A percentile compares a stretch with the other conserved stretches of the same genome.
These are phyloP conservation scores for Paracoccidioides brasiliensis DNA, from an alignment of 2,329 filamentous ascomycete species.

Conservation along the genomic window DNA sequence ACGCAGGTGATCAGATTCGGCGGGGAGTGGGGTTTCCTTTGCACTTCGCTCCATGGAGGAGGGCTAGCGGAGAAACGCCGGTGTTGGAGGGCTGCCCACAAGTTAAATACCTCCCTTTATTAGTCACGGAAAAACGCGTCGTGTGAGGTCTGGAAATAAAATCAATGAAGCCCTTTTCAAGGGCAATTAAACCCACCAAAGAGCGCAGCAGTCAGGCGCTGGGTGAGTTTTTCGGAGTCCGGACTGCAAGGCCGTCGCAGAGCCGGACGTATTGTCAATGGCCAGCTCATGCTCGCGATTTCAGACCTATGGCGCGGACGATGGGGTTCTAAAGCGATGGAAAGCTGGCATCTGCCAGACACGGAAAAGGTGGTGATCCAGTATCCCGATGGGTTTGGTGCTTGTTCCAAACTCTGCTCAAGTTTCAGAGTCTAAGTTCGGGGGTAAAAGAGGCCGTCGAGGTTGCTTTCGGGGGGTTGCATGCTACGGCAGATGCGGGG, in stretches of 20 bases:
- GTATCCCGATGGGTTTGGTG: background rate
- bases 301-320: background rate
- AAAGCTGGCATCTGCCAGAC: slow-evolving; percentile 2
- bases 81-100: slow-evolving; percentile 4
- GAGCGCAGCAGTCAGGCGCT: slow-evolving; percentile 5
- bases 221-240: slow-evolving; percentile 3
- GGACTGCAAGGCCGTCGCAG: slow-evolving; percentile 5
- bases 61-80: slow-evolving; percentile 9
- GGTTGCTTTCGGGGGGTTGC: background rate
- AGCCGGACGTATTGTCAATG: slow-evolving; percentile 6
- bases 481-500: background rate
- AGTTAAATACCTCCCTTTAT: background rate
- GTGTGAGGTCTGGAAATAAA: background rate
- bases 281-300: slow-evolving; percentile 1
- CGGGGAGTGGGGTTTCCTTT: slow-evolving; percentile 2
- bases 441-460: background rate
- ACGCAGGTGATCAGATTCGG: slow-evolving; percentile 13
- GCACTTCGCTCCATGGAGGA: slow-evolving; percentile 1
- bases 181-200: slow-evolving; percentile 6
- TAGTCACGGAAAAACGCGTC: background rate
- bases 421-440: background rate
- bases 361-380: background rate
- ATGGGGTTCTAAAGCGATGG: background rate
- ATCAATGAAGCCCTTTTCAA: background rate
- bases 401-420: background rate